A percentile compares a stretch with the other conserved stretches of the same genome.
Conservation (phyloP, 306 rosid species). For the Acacia acuminata region DNA sequence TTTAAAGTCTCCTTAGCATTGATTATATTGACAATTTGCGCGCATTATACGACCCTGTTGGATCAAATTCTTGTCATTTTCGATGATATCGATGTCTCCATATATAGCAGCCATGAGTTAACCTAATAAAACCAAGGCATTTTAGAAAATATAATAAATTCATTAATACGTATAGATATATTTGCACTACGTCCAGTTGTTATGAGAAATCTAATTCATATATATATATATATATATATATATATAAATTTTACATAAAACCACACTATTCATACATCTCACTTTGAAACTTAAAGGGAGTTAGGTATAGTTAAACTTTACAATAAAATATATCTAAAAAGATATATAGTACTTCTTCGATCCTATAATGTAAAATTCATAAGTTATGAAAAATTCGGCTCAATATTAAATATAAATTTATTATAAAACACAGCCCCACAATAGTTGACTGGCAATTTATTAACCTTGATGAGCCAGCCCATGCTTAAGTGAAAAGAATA, state of each 20-base stretch:
- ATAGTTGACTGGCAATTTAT: background rate
- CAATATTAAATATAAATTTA: background rate
- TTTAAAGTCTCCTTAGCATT: background rate
- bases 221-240: too few species aligned
- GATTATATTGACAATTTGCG: constrained; percentile 27
- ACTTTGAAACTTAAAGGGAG: background rate
- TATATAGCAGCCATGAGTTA: background rate
- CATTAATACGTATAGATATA: background rate
- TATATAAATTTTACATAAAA: background rate
- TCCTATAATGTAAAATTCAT: too few species aligned
- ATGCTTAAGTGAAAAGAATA: background rate
- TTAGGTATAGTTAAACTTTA: too few species aligned
- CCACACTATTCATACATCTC: background rate
- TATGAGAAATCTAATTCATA: background rate
- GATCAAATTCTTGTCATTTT: background rate
- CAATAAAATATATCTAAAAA: too few species aligned
- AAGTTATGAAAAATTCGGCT: too few species aligned
- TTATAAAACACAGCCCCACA: background rate
- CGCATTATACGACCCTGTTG: constrained; percentile 3
- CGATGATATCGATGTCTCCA: background rate
- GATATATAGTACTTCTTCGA: too few species aligned
- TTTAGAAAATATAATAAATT: background rate
- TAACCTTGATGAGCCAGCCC: background rate
- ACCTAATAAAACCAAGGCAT: background rate
- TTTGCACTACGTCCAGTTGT: background rate